A percentile compares a stretch with the other conserved stretches of the same genome.
These are phyloP conservation scores for Leucogyrophana mollusca DNA, from an alignment of 768 basidiomycete genomes.

Conservation along the genomic window DNA sequence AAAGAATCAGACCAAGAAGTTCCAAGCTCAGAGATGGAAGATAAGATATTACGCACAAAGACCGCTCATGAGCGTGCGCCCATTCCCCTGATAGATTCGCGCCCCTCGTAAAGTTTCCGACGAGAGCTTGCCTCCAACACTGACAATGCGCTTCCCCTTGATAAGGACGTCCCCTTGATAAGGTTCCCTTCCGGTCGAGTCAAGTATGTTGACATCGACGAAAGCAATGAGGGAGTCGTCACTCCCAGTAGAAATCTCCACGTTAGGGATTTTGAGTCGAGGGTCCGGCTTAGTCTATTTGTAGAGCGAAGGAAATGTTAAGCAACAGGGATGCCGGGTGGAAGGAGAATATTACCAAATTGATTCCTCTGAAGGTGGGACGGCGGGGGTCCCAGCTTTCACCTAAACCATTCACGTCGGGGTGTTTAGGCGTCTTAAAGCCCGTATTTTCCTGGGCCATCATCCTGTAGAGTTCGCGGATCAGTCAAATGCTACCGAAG, in stretches of 20 bases:
- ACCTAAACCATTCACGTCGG: slow-evolving; percentile 18
- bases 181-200: slow-evolving; percentile 32
- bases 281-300: slow-evolving; percentile 18
- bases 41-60: slow-evolving; percentile 15
- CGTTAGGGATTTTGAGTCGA: slow-evolving; percentile 19
- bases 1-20: not conserved
- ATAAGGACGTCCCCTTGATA: slow-evolving; percentile 34
- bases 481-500: too few species aligned
- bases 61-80: slow-evolving; percentile 36
- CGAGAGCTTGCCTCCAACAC: slow-evolving; percentile 24
- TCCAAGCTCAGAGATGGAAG: too few species aligned
- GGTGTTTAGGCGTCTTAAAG: not conserved
- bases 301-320: not conserved
- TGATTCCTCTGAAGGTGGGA: slow-evolving; percentile 20
- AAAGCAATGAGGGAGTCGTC: slow-evolving; percentile 21
- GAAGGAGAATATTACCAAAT: slow-evolving; percentile 14
- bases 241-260: slow-evolving; percentile 20
- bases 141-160: slow-evolving; percentile 26
- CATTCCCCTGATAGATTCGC: slow-evolving; percentile 26
- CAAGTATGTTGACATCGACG: slow-evolving; percentile 31
- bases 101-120: slow-evolving; percentile 18
- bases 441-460: slow-evolving; percentile 7
- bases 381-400: slow-evolving; percentile 19
- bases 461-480: too few species aligned
- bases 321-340: not conserved